Percentiles rank a stretch among this genome's conserved stretches.
Evolutionary conservation across 495 filamentous ascomycete genomes (phyloP).

Genomic region (Xylaria scruposa): DNA sequence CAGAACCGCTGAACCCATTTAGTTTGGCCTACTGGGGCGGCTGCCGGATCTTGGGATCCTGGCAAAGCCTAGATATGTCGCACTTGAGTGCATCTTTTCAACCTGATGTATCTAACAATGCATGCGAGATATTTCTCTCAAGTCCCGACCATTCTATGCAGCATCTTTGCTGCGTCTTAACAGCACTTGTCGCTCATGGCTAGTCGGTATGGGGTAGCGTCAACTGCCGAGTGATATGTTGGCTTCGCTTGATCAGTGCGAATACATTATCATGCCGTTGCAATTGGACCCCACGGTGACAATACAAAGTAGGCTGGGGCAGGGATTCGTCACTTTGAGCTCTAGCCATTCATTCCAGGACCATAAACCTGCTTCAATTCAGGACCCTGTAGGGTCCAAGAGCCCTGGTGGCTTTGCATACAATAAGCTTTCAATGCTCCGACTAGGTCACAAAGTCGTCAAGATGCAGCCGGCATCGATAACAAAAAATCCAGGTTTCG

Average conservation of each 20-base stretch:
- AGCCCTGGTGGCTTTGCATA: slow-evolving; percentile 12
- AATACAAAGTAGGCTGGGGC: background rate
- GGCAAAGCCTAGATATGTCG: background rate
- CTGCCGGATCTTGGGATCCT: background rate
- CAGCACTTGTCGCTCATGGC: background rate
- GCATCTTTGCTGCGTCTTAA: background rate
- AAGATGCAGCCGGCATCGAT: background rate
- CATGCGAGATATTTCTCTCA: background rate
- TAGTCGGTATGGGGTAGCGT: background rate
- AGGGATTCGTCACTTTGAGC: background rate
- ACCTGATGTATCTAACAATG: background rate
- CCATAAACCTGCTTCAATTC: background rate
- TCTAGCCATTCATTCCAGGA: background rate
- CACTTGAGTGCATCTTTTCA: background rate
- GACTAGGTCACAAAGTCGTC: background rate
- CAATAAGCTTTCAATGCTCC: slow-evolving; percentile 5
- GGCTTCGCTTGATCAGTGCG: background rate
- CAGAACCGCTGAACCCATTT: background rate
- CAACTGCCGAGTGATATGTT: background rate
- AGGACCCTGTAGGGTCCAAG: background rate
- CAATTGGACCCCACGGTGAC: background rate
- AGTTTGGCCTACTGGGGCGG: background rate
- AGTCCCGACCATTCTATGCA: slow-evolving; percentile 6
- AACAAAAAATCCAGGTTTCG: background rate
- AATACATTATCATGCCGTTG: background rate